Evolutionary conservation across 2,329 filamentous ascomycete species (phyloP).

Genomic region (Aulographum hederae): DNA sequence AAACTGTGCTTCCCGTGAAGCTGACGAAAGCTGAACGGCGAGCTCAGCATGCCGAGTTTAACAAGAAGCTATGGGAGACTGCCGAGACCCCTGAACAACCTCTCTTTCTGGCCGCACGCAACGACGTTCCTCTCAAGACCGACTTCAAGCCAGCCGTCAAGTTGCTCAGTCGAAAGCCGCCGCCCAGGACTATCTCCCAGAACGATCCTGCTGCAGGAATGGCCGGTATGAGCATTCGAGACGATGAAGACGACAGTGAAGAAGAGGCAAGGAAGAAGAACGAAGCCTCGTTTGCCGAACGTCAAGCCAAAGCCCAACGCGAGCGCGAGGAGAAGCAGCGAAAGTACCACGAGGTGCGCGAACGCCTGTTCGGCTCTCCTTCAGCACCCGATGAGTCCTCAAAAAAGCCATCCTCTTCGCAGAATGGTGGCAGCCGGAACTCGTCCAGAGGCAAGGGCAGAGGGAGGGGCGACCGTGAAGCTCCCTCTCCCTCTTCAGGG

Average conservation of each 20-base stretch:
- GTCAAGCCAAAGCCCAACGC: conserved; percentile 56
- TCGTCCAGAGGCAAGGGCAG: conserved; percentile 16
- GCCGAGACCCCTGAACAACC: conserved; percentile 52
- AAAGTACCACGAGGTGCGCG: conserved; percentile 74
- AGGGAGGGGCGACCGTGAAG: conserved; percentile 18
- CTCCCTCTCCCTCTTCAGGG: conserved; percentile 15
- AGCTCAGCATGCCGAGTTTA: conserved; percentile 65
- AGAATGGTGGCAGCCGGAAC: conserved; percentile 7
- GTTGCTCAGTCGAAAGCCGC: conserved; percentile 68
- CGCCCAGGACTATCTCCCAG: conserved; percentile 25
- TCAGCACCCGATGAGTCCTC: conserved; percentile 15
- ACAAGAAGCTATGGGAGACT: conserved; percentile 65
- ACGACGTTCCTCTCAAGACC: conserved; percentile 43
- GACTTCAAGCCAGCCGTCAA: conserved; percentile 71
- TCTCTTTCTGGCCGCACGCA: conserved; percentile 53
- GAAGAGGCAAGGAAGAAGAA: conserved; percentile 40
- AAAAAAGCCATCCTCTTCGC: conserved; percentile 13
- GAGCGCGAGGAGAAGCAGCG: conserved; percentile 81
- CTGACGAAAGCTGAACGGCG: conserved; percentile 60
- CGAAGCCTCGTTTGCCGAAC: conserved; percentile 55
- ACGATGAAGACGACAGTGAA: conserved; percentile 44
- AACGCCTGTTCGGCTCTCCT: conserved; percentile 62
- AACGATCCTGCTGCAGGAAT: conserved; percentile 20
- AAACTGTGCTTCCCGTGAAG: conserved; percentile 21
- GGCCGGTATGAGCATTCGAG: conserved; percentile 23